phyloP scores from a whole-genome alignment of 2,329 filamentous ascomycete genomes.

The Fusarium sp. region DNA sequence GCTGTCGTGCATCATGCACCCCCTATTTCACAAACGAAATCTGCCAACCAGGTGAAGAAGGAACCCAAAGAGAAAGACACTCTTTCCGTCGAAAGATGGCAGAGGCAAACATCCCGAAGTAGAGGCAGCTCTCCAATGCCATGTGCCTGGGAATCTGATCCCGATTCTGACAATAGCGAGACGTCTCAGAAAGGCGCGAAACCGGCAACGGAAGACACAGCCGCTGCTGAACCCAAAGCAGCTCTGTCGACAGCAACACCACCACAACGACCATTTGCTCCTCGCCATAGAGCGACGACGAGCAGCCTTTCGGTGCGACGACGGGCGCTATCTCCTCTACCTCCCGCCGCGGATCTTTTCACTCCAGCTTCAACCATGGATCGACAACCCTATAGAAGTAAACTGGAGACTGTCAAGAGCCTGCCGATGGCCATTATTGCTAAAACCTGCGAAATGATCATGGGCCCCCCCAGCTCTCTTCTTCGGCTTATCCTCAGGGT shows the following conservation, averaged over 20 bases:
- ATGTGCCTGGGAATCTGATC: conserved; percentile 43
- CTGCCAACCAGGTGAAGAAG: conserved; percentile 48
- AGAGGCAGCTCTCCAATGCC: conserved; percentile 27
- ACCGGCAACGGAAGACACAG: conserved; percentile 34
- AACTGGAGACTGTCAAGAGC: conserved; percentile 41
- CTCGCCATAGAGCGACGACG: conserved; percentile 44
- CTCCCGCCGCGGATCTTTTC: conserved; percentile 74
- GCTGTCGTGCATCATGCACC: conserved; percentile 58
- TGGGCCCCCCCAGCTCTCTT: conserved; percentile 84
- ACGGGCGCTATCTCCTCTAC: conserved; percentile 74
- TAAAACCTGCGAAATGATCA: conserved; percentile 80
- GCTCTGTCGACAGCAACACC: conserved; percentile 4
- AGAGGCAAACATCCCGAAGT: conserved; percentile 13
- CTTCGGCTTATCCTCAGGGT: conserved; percentile 84
- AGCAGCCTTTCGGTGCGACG: conserved; percentile 45
- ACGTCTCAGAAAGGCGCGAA: conserved; percentile 46
- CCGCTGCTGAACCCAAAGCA: not conserved
- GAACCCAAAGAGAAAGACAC: conserved; percentile 8
- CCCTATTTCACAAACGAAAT: conserved; percentile 55
- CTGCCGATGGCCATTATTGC: conserved; percentile 71
- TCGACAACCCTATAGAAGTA: conserved; percentile 41
- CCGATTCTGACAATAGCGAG: conserved; percentile 39
- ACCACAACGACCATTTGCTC: conserved; percentile 27
- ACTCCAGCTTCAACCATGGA: conserved; percentile 57
- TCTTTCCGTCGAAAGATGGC: conserved; percentile 3